Base-by-base conservation (phyloP, 345 rosid genomes). In the Chamaenerion angustifolium region DNA sequence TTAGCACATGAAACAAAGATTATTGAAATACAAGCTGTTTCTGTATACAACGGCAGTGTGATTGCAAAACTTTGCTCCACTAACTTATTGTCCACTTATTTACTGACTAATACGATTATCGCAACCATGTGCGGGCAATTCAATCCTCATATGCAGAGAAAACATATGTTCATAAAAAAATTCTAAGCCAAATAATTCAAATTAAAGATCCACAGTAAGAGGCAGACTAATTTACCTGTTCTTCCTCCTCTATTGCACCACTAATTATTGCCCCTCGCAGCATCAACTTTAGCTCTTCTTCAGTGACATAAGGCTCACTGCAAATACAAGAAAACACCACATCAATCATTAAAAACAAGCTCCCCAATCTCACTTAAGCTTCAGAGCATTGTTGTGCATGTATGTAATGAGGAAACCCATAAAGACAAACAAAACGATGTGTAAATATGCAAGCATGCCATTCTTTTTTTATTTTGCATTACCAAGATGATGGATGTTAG, bases 191-290 rank as follows among this genome's bases (percentile, higher is more conserved):
- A 42, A 6, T 17, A 27, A 51, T 17, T 42, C 11, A 42, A 35
- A 54, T 21, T 23, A 23, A 48, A 42, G 8, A 31, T 31, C 8
- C 37, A 3, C 37, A 7, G 37, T 31, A 31, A 31, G 37, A 2
- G 5, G 37, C 37, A 31, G 4, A 31, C 37, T 1, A 31, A 11
- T 42, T 59, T 68, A 84, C 96, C 88, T 92, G 98, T 60, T 92
- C 98, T 66, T 92, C 98, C 78, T 87, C 98, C 71, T 92, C 98
- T 58, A 92, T 92, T n/a, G 96, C 96, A 4, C 98, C 98, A 61
- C 98, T 92, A 55, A 92, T 45, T 68, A 87, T 95, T 61, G 95
- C 98, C 42, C 98, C 98, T 21, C 94, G 75, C 69, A 92, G 59
- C 98, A 92, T 87, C 72, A 92, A 64, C 73, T 92, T 87, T 64